Conservation (phyloP, 306 rosid genomes). For the Gastrolobium bilobum region DNA sequence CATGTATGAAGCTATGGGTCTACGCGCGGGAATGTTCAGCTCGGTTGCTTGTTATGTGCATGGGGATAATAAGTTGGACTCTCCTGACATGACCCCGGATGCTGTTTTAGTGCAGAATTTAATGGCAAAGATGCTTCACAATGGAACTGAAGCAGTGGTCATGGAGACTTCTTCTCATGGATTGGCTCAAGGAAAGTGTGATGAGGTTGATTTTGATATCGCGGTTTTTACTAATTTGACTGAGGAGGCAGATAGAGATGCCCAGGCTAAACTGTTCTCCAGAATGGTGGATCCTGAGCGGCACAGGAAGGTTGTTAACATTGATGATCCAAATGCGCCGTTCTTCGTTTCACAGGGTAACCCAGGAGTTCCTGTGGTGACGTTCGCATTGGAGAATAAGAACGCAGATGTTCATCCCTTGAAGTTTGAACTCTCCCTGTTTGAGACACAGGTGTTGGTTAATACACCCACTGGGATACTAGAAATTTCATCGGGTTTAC, state of each 20-base stretch:
- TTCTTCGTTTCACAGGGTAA: constrained; percentile 77
- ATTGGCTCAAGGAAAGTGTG: constrained; percentile 67
- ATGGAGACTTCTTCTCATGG: constrained; percentile 77
- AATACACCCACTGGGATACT: constrained; percentile 91
- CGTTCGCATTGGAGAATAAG: constrained; percentile 88
- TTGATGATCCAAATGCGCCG: constrained; percentile 82
- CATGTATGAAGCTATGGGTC: constrained; percentile 91
- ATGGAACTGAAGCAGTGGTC: constrained; percentile 90
- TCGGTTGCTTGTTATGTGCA: constrained; percentile 82
- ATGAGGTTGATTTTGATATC: constrained; percentile 92
- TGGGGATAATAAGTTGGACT: constrained; percentile 87
- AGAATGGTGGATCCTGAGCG: constrained; percentile 91
- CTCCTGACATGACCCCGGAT: constrained; percentile 62
- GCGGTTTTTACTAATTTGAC: constrained; percentile 87
- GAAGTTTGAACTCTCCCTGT: constrained; percentile 89
- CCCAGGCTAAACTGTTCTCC: constrained; percentile 72
- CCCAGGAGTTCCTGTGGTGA: constrained; percentile 84
- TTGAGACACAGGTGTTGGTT: constrained; percentile 97
- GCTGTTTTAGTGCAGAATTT: constrained; percentile 83
- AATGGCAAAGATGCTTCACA: constrained; percentile 96
- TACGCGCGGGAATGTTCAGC: constrained; percentile 86
- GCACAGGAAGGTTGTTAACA: constrained; percentile 89
- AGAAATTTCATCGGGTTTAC: constrained; percentile 95
- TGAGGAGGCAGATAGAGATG: constrained; percentile 70
- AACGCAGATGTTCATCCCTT: constrained; percentile 87